phyloP scores from a whole-genome alignment of 2,329 filamentous ascomycete species.

The Aspergillus persii region DNA sequence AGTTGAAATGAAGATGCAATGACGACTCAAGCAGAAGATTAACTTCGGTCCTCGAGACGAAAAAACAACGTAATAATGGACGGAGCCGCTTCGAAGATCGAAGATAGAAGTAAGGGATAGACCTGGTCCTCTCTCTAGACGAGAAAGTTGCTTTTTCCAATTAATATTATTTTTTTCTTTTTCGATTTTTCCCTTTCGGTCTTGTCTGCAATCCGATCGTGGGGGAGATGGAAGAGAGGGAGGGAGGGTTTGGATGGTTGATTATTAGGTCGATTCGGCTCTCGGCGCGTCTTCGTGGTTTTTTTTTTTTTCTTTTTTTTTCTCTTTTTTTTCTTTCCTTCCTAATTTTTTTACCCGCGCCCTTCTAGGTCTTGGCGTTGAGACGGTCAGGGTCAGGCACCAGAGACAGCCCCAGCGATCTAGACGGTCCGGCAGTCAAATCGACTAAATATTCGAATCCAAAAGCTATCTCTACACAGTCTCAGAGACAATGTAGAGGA shows the following conservation, averaged over 20 bases:
- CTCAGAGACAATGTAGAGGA: conserved; percentile 13
- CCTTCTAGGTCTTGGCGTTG: conserved; percentile 9
- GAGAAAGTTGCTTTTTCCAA: conserved; percentile 5
- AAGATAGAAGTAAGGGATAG: conserved; percentile 10
- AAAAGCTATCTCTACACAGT: conserved; percentile 4
- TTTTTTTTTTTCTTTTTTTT: conserved; percentile 9
- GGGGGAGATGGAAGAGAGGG: conserved; percentile 20
- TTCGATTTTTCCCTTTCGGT: conserved; percentile 13
- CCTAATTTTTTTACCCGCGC: conserved; percentile 8
- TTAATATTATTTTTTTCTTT: conserved; percentile 7
- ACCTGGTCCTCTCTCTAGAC: neutral
- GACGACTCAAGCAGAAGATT: conserved; percentile 14
- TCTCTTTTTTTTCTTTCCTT: conserved; percentile 7
- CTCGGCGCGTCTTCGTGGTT: conserved; percentile 20
- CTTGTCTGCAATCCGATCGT: neutral
- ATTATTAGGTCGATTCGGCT: conserved; percentile 16
- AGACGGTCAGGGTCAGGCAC: conserved; percentile 1
- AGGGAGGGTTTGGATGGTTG: conserved; percentile 12
- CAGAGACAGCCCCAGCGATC: conserved; percentile 3
- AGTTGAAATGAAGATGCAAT: conserved; percentile 20
- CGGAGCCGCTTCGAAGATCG: conserved; percentile 11
- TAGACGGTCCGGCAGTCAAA: conserved; percentile 3
- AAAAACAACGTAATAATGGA: conserved; percentile 5
- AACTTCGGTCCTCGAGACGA: conserved; percentile 9
- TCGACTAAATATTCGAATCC: neutral